A percentile compares a stretch with the other conserved stretches of the same genome.
phyloP scores from a whole-genome alignment of 2,329 filamentous ascomycete species.

The Penicillium paneum region DNA sequence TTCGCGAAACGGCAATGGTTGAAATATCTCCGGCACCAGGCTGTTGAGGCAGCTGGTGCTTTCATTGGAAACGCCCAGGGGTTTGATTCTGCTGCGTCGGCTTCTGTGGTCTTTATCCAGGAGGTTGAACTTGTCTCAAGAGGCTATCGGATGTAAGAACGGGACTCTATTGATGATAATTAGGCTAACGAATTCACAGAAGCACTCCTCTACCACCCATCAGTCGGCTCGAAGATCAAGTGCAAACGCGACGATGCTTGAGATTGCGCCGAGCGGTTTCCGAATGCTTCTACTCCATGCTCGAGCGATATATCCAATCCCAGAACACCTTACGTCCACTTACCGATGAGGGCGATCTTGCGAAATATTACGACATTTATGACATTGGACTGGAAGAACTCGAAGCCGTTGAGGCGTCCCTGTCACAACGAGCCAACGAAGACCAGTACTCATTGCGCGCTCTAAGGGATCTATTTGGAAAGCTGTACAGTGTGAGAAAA shows the following conservation, averaged over 20 bases:
- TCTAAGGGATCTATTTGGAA: constrained; percentile 75
- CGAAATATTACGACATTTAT: constrained; percentile 90
- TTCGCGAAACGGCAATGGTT: constrained; percentile 79
- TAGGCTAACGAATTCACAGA: constrained; percentile 47
- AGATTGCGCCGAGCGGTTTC: constrained; percentile 75
- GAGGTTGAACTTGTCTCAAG: constrained; percentile 94
- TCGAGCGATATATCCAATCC: constrained; percentile 69
- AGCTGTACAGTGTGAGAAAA: constrained; percentile 76
- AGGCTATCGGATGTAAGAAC: constrained; percentile 74
- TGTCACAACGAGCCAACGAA: constrained; percentile 65
- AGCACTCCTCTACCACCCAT: constrained; percentile 90
- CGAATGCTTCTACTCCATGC: constrained; percentile 64
- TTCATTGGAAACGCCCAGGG: constrained; percentile 74
- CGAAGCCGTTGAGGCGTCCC: constrained; percentile 64
- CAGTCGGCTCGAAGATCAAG: constrained; percentile 80
- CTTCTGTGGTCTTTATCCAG: constrained; percentile 78
- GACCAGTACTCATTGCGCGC: constrained; percentile 74
- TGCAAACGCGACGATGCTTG: constrained; percentile 73
- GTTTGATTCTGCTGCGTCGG: constrained; percentile 73
- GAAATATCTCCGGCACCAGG: constrained; percentile 71
- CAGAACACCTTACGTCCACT: constrained; percentile 67
- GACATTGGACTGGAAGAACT: constrained; percentile 73
- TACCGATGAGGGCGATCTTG: constrained; percentile 75
- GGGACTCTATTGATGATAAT: background rate
- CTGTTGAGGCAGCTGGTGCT: constrained; percentile 63